Percentiles rank a stretch among this genome's conserved stretches.
Evolutionary conservation across 2,329 filamentous ascomycete species (phyloP).

Genomic region (Botryotinia narcissicola): DNA sequence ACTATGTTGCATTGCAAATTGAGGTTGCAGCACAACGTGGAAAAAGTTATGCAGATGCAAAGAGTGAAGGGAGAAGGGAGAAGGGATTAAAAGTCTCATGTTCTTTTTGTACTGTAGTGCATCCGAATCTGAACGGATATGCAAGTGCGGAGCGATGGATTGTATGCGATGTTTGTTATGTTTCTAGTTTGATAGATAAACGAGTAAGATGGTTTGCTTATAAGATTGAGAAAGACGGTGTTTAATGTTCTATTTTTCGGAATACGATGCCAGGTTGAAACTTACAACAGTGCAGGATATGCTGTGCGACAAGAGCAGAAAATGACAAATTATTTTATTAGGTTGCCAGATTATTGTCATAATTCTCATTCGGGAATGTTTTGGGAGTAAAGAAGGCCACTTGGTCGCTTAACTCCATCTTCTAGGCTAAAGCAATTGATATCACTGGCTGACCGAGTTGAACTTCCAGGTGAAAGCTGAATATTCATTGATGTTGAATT

Average conservation of each 20-base stretch:
- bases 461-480: constrained; percentile 14
- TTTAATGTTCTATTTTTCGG: constrained; percentile 1
- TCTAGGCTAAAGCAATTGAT: constrained; percentile 13
- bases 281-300: neutral
- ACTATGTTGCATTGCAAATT: constrained; percentile 10
- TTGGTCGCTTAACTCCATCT: constrained; percentile 5
- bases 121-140: constrained; percentile 1
- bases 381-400: constrained; percentile 9
- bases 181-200: neutral
- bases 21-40: constrained; percentile 16
- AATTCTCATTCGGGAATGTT: neutral
- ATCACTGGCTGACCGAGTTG: neutral
- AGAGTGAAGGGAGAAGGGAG: neutral
- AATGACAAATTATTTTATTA: neutral
- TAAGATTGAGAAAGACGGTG: neutral
- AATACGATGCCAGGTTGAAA: neutral
- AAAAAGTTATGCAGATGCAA: constrained; percentile 10
- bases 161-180: neutral
- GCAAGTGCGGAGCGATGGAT: neutral
- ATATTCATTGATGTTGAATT: constrained; percentile 1
- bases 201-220: constrained; percentile 9
- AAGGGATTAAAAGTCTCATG: constrained; percentile 5
- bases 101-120: neutral
- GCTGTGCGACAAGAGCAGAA: neutral
- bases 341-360: neutral